A percentile compares a stretch with the other conserved stretches of the same genome.
Conservation (phyloP, 2,329 filamentous ascomycete species). For the Clonostachys rosea region DNA sequence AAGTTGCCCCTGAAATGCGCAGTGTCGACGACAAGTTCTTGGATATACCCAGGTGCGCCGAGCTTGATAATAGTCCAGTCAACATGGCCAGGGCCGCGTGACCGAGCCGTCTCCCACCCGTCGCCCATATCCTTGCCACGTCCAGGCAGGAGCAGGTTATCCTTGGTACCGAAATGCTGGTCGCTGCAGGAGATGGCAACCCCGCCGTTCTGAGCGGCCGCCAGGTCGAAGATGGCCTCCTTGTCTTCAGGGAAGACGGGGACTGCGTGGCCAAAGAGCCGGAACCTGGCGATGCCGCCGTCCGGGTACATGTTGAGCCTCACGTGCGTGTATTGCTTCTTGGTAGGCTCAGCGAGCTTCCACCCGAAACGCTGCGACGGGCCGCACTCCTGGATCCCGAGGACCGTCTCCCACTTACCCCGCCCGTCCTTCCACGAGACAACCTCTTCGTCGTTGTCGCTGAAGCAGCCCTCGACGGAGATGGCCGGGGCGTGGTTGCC, state of each 20-base stretch:
- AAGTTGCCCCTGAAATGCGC: slow-evolving; percentile 83
- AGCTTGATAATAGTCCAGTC: slow-evolving; percentile 80
- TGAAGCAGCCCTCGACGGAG: slow-evolving; percentile 73
- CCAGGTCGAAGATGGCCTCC: slow-evolving; percentile 67
- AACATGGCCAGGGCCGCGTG: slow-evolving; percentile 64
- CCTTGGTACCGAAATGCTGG: slow-evolving; percentile 79
- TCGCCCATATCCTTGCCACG: slow-evolving; percentile 83
- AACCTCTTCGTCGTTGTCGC: slow-evolving; percentile 58
- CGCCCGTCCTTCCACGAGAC: slow-evolving; percentile 53
- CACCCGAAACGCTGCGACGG: slow-evolving; percentile 71
- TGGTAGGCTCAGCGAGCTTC: slow-evolving; percentile 54
- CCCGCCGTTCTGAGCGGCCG: slow-evolving; percentile 73
- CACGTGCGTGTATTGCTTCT: slow-evolving; percentile 73
- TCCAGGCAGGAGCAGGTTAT: slow-evolving; percentile 75
- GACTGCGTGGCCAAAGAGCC: slow-evolving; percentile 70
- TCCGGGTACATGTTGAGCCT: slow-evolving; percentile 82
- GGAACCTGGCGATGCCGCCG: slow-evolving; percentile 76
- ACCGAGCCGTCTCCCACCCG: slow-evolving; percentile 81
- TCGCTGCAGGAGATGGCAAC: slow-evolving; percentile 74
- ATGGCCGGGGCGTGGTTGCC: slow-evolving; percentile 80
- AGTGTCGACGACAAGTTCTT: slow-evolving; percentile 71
- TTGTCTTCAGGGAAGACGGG: slow-evolving; percentile 69
- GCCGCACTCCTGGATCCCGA: slow-evolving; percentile 66
- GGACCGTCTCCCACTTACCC: slow-evolving; percentile 68
- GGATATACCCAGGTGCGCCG: slow-evolving; percentile 59